These are phyloP conservation scores for Hydrangea macrophylla DNA, from an alignment of 148 eudicot genomes.

Conservation along the genomic window DNA sequence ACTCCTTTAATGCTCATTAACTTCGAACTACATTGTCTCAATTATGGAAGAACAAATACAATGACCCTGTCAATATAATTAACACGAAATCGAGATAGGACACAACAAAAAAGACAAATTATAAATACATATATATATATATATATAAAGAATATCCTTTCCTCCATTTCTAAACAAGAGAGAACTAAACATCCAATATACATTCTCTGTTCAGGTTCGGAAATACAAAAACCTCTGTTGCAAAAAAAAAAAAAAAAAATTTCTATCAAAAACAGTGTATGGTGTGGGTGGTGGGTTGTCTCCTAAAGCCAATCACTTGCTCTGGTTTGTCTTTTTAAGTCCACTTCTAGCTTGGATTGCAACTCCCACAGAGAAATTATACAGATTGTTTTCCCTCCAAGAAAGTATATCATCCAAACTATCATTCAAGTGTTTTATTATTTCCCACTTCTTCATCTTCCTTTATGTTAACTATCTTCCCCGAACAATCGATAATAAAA, in stretches of 20 bases:
- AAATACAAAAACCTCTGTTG: neutral
- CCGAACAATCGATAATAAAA: neutral
- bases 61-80: too few species aligned
- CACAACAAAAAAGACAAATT: too few species aligned
- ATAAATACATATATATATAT: too few species aligned
- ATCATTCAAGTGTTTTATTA: constrained; percentile 5
- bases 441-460: neutral
- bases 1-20: too few species aligned
- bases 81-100: too few species aligned
- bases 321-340: too few species aligned
- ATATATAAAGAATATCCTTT: too few species aligned
- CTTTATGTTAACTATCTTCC: too few species aligned
- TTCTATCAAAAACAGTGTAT: neutral
- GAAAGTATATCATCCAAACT: neutral
- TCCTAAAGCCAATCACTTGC: too few species aligned
- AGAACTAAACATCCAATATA: constrained; percentile 8
- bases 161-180: too few species aligned
- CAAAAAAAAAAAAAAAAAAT: neutral
- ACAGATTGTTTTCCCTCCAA: neutral
- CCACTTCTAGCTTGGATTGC: constrained; percentile 10
- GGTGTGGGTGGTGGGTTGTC: neutral
- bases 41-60: too few species aligned
- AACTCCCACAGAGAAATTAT: neutral
- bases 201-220: neutral
- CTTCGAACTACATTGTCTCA: too few species aligned